Conservation (phyloP, 2,329 filamentous ascomycete species). For the Monilinia fructigena region DNA sequence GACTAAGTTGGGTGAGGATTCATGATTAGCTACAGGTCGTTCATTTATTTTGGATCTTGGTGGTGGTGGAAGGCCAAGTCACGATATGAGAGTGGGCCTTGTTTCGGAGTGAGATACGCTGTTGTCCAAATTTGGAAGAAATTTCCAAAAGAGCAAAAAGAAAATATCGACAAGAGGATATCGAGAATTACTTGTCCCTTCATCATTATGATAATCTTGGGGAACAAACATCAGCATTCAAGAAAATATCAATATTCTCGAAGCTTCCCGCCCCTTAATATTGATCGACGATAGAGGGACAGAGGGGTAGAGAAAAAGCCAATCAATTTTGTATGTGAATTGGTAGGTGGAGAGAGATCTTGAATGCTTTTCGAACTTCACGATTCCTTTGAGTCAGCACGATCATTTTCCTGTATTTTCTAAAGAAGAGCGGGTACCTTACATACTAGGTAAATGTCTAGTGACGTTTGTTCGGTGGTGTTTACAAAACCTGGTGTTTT, state of each 20-base stretch:
- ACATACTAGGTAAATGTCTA: conserved; percentile 9
- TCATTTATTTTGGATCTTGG: neutral
- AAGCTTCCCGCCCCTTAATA: conserved; percentile 11
- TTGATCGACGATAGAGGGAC: conserved; percentile 10
- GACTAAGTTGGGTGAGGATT: neutral
- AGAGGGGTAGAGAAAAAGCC: conserved; percentile 9
- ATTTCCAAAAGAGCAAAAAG: too few species aligned
- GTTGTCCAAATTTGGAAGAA: too few species aligned
- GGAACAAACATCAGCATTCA: neutral
- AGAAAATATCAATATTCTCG: neutral
- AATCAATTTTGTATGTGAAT: neutral
- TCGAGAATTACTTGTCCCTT: neutral
- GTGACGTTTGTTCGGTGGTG: conserved; percentile 19
- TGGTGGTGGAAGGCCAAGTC: neutral
- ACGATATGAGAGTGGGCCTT: too few species aligned
- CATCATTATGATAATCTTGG: neutral
- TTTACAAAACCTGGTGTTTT: conserved; percentile 4
- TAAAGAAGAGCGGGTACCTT: conserved; percentile 15
- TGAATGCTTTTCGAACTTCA: neutral
- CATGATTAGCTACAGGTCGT: neutral
- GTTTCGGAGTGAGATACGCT: too few species aligned
- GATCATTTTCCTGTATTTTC: neutral
- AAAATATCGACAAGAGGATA: too few species aligned
- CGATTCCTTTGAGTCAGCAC: conserved; percentile 7
- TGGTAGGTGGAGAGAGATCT: conserved; percentile 5